phyloP scores from a whole-genome alignment of 306 rosid species.

The Sechiopsis laciniata region DNA sequence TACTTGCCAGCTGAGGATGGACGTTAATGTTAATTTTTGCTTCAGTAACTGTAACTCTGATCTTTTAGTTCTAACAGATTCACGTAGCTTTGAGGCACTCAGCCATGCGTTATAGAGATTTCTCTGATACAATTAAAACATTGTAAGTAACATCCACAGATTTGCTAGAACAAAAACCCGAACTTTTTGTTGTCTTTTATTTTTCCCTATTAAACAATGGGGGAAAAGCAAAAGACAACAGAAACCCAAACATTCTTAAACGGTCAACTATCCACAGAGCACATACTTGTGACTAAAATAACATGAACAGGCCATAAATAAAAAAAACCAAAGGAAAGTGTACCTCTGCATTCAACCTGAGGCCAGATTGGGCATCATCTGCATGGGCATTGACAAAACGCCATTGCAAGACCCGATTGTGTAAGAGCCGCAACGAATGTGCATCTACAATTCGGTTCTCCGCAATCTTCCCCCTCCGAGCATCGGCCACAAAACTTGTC shows the following conservation, averaged over 20 bases:
- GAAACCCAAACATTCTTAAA: slow-evolving; percentile 1
- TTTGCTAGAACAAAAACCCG: no score
- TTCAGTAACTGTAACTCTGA: slow-evolving; percentile 51
- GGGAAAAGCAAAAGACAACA: background rate
- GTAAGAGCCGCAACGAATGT: slow-evolving; percentile 61
- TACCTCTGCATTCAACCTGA: slow-evolving; percentile 85
- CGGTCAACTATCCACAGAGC: background rate
- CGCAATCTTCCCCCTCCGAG: slow-evolving; percentile 65
- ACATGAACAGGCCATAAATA: background rate
- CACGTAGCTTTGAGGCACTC: slow-evolving; percentile 59
- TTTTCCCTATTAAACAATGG: background rate
- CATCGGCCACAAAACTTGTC: slow-evolving; percentile 62
- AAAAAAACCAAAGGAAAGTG: slow-evolving; percentile 15
- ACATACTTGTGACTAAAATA: slow-evolving; percentile 1
- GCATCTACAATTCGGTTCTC: slow-evolving; percentile 56
- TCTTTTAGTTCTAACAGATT: slow-evolving; percentile 77
- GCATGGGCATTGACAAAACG: slow-evolving; percentile 77
- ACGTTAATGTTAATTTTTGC: slow-evolving; percentile 55
- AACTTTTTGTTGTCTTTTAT: no score
- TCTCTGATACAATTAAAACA: slow-evolving; percentile 46
- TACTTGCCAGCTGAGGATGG: slow-evolving; percentile 79
- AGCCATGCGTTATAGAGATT: slow-evolving; percentile 68
- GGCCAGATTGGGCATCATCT: slow-evolving; percentile 53
- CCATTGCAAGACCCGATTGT: slow-evolving; percentile 83
- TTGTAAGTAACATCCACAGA: slow-evolving; percentile 1